Base-by-base conservation (phyloP, 1,284 basidiomycete genomes). In the Takashimella koratensis region DNA sequence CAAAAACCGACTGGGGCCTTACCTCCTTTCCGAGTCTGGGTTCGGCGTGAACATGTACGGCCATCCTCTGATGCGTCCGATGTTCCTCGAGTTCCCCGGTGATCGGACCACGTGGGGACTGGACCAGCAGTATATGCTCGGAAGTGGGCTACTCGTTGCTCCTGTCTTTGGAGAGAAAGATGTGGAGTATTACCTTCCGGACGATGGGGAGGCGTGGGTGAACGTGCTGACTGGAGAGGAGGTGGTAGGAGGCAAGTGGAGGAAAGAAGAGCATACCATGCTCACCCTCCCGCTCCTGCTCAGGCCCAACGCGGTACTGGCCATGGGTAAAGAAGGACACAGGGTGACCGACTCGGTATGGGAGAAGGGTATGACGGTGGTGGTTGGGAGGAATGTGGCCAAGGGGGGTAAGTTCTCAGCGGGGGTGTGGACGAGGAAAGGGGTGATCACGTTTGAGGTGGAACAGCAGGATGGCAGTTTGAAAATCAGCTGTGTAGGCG, bases 11-110 rank as follows among this genome's bases (percentile, higher is more conserved):
- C 20, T 57, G 12, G 52, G 49, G 43, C 55, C 55, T 2, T 57
- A 57, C 43, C n/a, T 22, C n/a, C n/a, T n/a, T n/a, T n/a, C n/a
- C n/a, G n/a, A n/a, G n/a, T n/a, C n/a, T n/a, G n/a, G n/a, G n/a
- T n/a, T n/a, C n/a, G n/a, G n/a, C n/a, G n/a, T n/a, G n/a, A n/a
- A n/a, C n/a, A n/a, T n/a, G n/a, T n/a, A n/a, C n/a, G 84, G 84
- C 3, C 79, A 82, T 62, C 85, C 85, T 1, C 59, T 85, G 45
- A 81, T 82, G 66, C 80, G 84, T 27, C 83, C 84, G 5, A 85
- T 85, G 82, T 85, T 86, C 76, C 64, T 86, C 54, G 84, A 86
- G 62, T 86, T 85, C 71, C 77, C 77, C 12, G 77, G 79, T 16
- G 85, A 86, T 66, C 78, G 81, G 49, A 85, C 81, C 13, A 81